These are phyloP conservation scores for Amylocarpus encephaloides DNA, from an alignment of 2,329 filamentous ascomycete species.

Conservation along the genomic window DNA sequence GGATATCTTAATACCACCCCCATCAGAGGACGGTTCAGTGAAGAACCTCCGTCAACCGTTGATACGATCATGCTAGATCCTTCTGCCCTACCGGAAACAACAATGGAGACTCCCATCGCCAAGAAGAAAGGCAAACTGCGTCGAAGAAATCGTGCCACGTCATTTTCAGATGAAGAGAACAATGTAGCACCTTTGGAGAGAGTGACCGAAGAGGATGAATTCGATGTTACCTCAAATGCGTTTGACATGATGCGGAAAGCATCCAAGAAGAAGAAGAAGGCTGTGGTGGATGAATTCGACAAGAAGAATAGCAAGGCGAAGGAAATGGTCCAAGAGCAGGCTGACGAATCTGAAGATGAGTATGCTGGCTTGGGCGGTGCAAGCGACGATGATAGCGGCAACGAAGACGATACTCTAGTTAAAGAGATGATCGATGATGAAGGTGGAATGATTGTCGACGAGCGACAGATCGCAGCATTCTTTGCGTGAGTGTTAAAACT, in stretches of 20 bases:
- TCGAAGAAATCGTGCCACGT: constrained; percentile 37
- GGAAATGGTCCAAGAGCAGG: constrained; percentile 84
- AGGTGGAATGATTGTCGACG: constrained; percentile 68
- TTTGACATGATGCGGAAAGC: constrained; percentile 60
- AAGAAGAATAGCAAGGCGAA: constrained; percentile 83
- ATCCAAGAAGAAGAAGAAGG: constrained; percentile 53
- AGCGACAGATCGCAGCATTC: constrained; percentile 75
- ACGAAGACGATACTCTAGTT: constrained; percentile 67
- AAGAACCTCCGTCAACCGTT: constrained; percentile 59
- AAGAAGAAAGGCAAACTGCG: constrained; percentile 53
- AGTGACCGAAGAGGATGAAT: constrained; percentile 28
- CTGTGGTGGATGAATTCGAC: constrained; percentile 55
- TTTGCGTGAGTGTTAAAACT: constrained; percentile 65
- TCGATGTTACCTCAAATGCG: constrained; percentile 33
- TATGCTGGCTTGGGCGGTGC: constrained; percentile 89
- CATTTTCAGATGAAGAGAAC: constrained; percentile 36
- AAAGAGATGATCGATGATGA: constrained; percentile 89
- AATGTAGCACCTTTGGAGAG: constrained; percentile 17
- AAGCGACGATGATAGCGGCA: constrained; percentile 78
- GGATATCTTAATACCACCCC: constrained; percentile 72
- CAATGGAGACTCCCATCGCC: constrained; percentile 59
- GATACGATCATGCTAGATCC: constrained; percentile 57
- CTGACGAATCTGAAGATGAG: constrained; percentile 96
- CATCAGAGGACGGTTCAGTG: constrained; percentile 59
- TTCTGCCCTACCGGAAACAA: constrained; percentile 30